A percentile compares a stretch with the other conserved stretches of the same genome.
phyloP scores from a whole-genome alignment of 2,329 filamentous ascomycete genomes.

The Fusarium xylarioides region DNA sequence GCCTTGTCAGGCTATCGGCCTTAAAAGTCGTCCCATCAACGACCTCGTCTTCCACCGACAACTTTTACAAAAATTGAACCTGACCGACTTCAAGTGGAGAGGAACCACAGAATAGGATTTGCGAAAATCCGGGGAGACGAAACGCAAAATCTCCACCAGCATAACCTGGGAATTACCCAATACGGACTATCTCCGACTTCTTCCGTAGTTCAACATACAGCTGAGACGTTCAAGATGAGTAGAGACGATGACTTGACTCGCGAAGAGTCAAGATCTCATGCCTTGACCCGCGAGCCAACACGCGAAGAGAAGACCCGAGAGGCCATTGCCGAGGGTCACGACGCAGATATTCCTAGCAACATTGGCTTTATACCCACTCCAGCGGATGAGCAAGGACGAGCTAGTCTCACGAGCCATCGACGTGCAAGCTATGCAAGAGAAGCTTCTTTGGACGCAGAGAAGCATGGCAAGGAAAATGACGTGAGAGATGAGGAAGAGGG shows the following conservation, averaged over 20 bases:
- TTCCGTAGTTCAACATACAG: neutral
- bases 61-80: neutral
- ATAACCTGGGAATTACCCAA: conserved; percentile 7
- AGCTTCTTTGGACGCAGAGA: neutral
- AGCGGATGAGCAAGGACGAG: conserved; percentile 49
- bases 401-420: conserved; percentile 47
- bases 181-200: conserved; percentile 6
- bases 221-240: conserved; percentile 15
- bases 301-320: conserved; percentile 49
- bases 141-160: neutral
- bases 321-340: conserved; percentile 57
- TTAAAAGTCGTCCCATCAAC: neutral
- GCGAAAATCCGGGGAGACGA: conserved; percentile 11
- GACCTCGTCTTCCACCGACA: neutral
- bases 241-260: conserved; percentile 4
- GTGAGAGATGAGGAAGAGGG: conserved; percentile 23
- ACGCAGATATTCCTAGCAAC: conserved; percentile 60
- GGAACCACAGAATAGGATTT: conserved; percentile 10
- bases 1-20: neutral
- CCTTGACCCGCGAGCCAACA: conserved; percentile 38
- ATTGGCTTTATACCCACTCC: conserved; percentile 55
- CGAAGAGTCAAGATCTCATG: neutral
- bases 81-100: neutral
- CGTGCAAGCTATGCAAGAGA: conserved; percentile 6
- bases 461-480: neutral